Conservation (phyloP, 805 yeast species). For the Hanseniaspora lindneri region DNA sequence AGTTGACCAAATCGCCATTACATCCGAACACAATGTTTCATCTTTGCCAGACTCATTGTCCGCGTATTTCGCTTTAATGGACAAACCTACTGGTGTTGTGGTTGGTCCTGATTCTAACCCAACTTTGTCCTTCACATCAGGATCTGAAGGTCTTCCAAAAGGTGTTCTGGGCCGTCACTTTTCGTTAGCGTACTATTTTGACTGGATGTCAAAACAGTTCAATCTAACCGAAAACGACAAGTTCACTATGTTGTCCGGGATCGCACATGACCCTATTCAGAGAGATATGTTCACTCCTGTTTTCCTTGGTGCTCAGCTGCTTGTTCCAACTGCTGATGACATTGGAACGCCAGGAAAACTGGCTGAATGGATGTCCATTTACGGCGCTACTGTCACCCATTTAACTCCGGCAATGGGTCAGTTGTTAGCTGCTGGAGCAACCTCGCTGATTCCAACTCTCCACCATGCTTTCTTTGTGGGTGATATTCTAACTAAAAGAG, state of each 20-base stretch:
- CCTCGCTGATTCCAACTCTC: slow-evolving; percentile 67
- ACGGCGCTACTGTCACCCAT: slow-evolving; percentile 91
- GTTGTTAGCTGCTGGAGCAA: slow-evolving; percentile 86
- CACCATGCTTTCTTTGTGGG: slow-evolving; percentile 98
- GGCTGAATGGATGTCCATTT: slow-evolving; percentile 92
- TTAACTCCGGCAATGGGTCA: slow-evolving; percentile 99
- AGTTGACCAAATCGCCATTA: slow-evolving; percentile 66
- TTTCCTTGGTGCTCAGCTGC: slow-evolving; percentile 83
- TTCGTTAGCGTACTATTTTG: slow-evolving; percentile 92
- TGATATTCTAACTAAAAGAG: slow-evolving; percentile 92
- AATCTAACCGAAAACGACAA: slow-evolving; percentile 65
- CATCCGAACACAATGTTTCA: slow-evolving; percentile 33
- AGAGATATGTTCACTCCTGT: slow-evolving; percentile 98
- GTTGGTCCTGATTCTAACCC: slow-evolving; percentile 98
- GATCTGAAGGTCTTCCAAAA: slow-evolving; percentile 96
- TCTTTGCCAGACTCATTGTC: slow-evolving; percentile 38
- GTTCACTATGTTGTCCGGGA: slow-evolving; percentile 96
- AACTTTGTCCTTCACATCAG: slow-evolving; percentile 90
- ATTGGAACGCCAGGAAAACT: slow-evolving; percentile 96
- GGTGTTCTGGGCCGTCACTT: slow-evolving; percentile 98
- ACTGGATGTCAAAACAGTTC: slow-evolving; percentile 92
- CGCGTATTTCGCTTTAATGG: slow-evolving; percentile 36
- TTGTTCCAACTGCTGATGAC: slow-evolving; percentile 93
- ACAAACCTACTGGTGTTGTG: slow-evolving; percentile 65
- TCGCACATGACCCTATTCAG: slow-evolving; percentile 98